phyloP scores from a whole-genome alignment of 139 green algal species.

The Raphidocelis subcapitata region DNA sequence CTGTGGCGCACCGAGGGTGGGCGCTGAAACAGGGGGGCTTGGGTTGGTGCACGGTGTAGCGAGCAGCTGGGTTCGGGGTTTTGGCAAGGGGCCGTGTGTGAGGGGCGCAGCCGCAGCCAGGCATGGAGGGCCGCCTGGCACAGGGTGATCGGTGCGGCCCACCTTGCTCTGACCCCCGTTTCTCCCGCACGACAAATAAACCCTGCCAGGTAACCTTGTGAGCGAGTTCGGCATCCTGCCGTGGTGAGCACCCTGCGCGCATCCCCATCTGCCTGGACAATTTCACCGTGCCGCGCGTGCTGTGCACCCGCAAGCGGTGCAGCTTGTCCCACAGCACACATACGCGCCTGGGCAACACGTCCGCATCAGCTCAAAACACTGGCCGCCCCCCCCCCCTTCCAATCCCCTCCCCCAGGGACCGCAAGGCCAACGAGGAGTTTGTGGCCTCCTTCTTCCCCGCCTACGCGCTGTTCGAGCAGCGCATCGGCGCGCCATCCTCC shows the following conservation, averaged over 20 bases:
- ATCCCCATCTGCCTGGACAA: no score
- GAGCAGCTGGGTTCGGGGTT: no score
- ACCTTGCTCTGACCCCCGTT: no score
- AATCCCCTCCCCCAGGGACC: slow-evolving; percentile 18
- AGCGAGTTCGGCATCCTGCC: slow-evolving; percentile 32
- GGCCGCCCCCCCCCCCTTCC: neutral
- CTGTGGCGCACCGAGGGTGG: slow-evolving; percentile 6
- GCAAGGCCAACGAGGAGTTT: slow-evolving; percentile 14
- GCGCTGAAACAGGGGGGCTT: neutral
- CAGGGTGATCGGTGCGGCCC: no score
- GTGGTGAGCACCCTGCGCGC: slow-evolving; percentile 23
- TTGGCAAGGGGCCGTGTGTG: neutral
- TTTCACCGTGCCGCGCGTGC: no score
- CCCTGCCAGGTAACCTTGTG: slow-evolving; percentile 16
- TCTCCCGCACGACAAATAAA: slow-evolving; percentile 4
- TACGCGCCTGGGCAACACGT: neutral
- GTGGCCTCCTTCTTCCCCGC: slow-evolving; percentile 3
- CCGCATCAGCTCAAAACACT: no score
- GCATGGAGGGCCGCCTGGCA: neutral
- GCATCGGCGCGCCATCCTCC: slow-evolving; percentile 49
- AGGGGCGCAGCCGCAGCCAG: neutral
- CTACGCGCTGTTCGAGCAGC: slow-evolving; percentile 45
- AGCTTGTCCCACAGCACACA: neutral
- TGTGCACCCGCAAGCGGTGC: neutral
- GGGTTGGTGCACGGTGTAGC: no score